These are phyloP conservation scores for Metschnikowia shivogae DNA, from an alignment of 805 yeast species.

Conservation along the genomic window DNA sequence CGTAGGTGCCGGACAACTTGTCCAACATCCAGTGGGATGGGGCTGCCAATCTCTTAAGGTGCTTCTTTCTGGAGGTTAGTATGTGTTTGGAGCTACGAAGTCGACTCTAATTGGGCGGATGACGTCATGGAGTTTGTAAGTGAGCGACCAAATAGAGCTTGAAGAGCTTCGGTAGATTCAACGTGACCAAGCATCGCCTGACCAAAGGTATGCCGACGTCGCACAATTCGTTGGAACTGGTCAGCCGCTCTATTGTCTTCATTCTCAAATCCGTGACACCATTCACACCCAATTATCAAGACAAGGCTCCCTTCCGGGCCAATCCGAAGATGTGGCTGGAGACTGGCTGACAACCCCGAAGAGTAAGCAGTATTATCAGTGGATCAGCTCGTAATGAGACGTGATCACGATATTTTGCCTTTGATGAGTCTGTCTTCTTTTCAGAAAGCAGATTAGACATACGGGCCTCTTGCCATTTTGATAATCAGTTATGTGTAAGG, in stretches of 20 bases:
- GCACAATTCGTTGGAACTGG: too few species aligned
- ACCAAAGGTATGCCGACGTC: too few species aligned
- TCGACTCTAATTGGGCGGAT: conserved; percentile 3
- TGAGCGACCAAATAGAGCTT: too few species aligned
- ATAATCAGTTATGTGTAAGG: conserved; percentile 20
- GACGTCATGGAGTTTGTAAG: neutral
- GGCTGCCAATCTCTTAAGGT: conserved; percentile 99
- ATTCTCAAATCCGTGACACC: neutral
- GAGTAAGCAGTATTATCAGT: conserved; percentile 10
- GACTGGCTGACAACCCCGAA: conserved; percentile 16
- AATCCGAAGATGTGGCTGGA: conserved; percentile 20
- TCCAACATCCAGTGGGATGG: conserved; percentile 99
- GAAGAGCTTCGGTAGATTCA: too few species aligned
- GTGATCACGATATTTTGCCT: conserved; percentile 13
- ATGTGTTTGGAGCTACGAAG: conserved; percentile 3
- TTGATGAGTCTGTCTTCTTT: conserved; percentile 19
- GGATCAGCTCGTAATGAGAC: conserved; percentile 8
- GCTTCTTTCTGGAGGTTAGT: conserved; percentile 77
- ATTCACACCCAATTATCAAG: conserved; percentile 33
- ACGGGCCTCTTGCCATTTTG: conserved; percentile 54
- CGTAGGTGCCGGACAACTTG: conserved; percentile 98
- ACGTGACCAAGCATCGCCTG: too few species aligned
- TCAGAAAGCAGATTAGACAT: conserved; percentile 28
- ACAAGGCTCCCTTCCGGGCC: conserved; percentile 49
- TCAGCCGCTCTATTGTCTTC: neutral